Base-by-base conservation (phyloP, 768 basidiomycete species). In the Heimioporus sp. region DNA sequence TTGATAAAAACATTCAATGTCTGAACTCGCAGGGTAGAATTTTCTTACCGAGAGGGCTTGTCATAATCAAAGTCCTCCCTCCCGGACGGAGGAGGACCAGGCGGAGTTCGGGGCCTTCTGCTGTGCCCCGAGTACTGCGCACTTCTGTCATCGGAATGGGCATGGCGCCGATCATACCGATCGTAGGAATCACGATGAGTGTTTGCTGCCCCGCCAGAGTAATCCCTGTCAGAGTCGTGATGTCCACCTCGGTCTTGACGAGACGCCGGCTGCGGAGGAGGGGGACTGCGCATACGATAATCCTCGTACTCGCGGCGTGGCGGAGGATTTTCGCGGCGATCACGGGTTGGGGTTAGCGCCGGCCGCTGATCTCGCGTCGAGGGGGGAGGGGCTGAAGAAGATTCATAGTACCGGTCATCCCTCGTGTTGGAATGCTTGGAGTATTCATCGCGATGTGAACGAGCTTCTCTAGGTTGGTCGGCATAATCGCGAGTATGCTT, bases 291-390 rank as follows among this genome's bases (percentile, higher is more conserved):
- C 60, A 67, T 60, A 61, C 84, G 77, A 57, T 82, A 85, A 44
- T 91, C 90, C 58, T 92, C 87, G 59, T 81, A 77, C 43, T 91
- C 87, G 52, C 85, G 80, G 58, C 73, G 71, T 54, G 75, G 60
- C 56, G 78, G 70, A 67, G 86, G 83, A n/a, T 51, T 39, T 52
- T 89, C 88, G 36, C 85, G 76, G 61, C 80, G 82, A 11, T 87
- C 88, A 57, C 86, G 76, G 15, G 85, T 79, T 46, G 87, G 73
- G 11, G 80, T 81, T 13, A 75, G 72, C 50, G 83, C 81, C 51
- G 86, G 73, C 43, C 87, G 76, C 51, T 79, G 77, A 51, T 89
- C 87, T 35, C 85, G 75, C 2, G 65, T 63, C 54, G 77, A 58
- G 51, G 74, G 63, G 19, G 77, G 57, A 52, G 74, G 63, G 17